A percentile compares a stretch with the other conserved stretches of the same genome.
These are phyloP conservation scores for Rhexocercosporidium sp. DNA, from an alignment of 2,329 filamentous ascomycete genomes.

Conservation along the genomic window DNA sequence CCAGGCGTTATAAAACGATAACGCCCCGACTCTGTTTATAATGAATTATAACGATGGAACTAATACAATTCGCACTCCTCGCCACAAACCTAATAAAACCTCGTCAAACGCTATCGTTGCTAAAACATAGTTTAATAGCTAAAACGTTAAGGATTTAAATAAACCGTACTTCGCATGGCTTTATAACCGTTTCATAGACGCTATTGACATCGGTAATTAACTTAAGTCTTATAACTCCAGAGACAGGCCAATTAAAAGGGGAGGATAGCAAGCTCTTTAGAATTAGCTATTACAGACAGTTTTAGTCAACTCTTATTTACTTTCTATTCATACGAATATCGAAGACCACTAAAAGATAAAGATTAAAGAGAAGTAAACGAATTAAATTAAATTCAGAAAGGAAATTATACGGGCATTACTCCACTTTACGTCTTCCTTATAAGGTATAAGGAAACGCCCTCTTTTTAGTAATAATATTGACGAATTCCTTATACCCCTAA, in stretches of 20 bases:
- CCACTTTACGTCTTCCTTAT: neutral
- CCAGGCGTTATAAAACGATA: neutral
- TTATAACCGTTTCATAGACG: neutral
- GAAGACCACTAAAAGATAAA: neutral
- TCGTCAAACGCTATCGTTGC: neutral
- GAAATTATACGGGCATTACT: neutral
- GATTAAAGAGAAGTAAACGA: neutral
- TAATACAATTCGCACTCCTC: neutral
- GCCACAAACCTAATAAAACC: neutral
- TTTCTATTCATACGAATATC: neutral
- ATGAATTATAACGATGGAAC: neutral
- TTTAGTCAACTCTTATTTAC: neutral
- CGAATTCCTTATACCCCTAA: neutral
- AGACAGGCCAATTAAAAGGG: neutral
- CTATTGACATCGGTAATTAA: neutral
- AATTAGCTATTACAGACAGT: neutral
- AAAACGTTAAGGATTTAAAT: neutral
- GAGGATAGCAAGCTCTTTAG: neutral
- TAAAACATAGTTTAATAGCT: neutral
- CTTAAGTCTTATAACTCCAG: neutral
- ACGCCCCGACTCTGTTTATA: neutral
- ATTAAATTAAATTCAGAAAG: neutral
- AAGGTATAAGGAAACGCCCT: neutral
- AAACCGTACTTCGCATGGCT: neutral
- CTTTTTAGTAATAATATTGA: neutral